A percentile compares a stretch with the other conserved stretches of the same genome.
Conservation (phyloP, 2,329 filamentous ascomycete genomes). For the Aspergillus melleus region DNA sequence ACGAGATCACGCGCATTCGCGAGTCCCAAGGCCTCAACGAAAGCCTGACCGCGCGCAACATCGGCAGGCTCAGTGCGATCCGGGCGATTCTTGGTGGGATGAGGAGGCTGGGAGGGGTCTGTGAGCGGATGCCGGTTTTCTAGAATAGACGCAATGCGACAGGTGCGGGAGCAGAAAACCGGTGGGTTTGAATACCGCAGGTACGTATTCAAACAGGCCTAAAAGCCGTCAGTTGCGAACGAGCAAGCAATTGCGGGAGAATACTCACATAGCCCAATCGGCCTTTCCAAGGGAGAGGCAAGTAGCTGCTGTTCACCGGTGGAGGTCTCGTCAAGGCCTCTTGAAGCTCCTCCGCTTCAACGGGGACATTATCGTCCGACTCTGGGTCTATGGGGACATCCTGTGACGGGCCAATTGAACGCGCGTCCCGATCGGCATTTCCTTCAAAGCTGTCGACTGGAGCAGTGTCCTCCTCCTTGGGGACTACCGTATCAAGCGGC, state of each 20-base stretch:
- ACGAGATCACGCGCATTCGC: constrained; percentile 79
- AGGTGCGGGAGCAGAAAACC: constrained; percentile 88
- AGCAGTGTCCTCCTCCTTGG: neutral
- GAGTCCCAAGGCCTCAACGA: constrained; percentile 74
- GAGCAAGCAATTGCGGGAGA: neutral
- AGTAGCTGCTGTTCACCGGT: constrained; percentile 76
- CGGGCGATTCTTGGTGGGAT: constrained; percentile 81
- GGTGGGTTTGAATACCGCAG: constrained; percentile 77
- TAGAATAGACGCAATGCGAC: constrained; percentile 84
- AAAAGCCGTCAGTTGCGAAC: constrained; percentile 5
- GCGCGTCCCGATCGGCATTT: neutral
- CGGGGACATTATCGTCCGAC: constrained; percentile 52
- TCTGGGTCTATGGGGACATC: constrained; percentile 50
- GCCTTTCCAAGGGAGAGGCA: constrained; percentile 89
- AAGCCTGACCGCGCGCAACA: constrained; percentile 65
- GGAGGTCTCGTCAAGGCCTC: constrained; percentile 65
- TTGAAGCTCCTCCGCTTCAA: constrained; percentile 58
- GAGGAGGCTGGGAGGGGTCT: constrained; percentile 73
- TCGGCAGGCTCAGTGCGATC: constrained; percentile 71
- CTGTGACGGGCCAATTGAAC: constrained; percentile 21
- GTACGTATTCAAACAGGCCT: constrained; percentile 92
- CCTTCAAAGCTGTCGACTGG: neutral
- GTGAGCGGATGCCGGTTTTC: constrained; percentile 81
- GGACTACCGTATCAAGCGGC: neutral
- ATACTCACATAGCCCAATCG: constrained; percentile 77